Evolutionary conservation across 208 protist genomes (phyloP), one percentile per base, ranked within the genome.

Genomic region (Plasmodiophora brassicae): DNA sequence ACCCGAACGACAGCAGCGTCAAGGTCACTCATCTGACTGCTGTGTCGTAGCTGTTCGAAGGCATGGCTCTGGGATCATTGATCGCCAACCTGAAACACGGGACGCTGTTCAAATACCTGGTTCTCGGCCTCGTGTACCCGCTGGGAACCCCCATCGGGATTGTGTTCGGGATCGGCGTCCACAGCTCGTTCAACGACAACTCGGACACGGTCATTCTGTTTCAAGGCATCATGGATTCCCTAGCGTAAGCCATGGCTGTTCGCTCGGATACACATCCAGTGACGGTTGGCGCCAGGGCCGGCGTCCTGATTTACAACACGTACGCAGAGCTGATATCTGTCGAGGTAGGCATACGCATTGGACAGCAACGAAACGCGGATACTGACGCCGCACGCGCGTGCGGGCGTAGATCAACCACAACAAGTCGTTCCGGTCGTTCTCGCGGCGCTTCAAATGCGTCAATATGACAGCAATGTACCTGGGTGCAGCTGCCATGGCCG

Each of bases 31-130:
- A n/a, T n/a, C n/a, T n/a, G n/a, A n/a, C n/a, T n/a, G n/a, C n/a
- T n/a, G n/a, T n/a, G n/a, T n/a, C n/a, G n/a, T n/a, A 78, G 65
- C n/a, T 78, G 20, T 78, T 78, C n/a, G 65, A 78, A 32, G 65
- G 65, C 10, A 44, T 78, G n/a, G 65, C 65, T 38, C 65, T 78
- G 5, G 65, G 65, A 38, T n/a, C 65, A 36, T 78, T 78, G 65
- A 78, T 78, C 65, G 5, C 65, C 32, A 78, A 78, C 14, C 5
- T 78, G 14, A 78, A 32, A 14, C 65, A 78, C 14, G n/a, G 65
- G 10, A 38, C 65, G 65, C 10, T 78, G 32, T 5, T 36, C 65
- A 78, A 78, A 32, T 78, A 44, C 65, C 5, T 5, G 5, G 5
- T 78, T 38, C 32, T 78, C 32, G 65, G 65, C 5, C 5, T 78